Evolutionary conservation across 345 rosid genomes (phyloP), one percentile per base, ranked within the genome.

Genomic region (Gynandropsis gynandra): DNA sequence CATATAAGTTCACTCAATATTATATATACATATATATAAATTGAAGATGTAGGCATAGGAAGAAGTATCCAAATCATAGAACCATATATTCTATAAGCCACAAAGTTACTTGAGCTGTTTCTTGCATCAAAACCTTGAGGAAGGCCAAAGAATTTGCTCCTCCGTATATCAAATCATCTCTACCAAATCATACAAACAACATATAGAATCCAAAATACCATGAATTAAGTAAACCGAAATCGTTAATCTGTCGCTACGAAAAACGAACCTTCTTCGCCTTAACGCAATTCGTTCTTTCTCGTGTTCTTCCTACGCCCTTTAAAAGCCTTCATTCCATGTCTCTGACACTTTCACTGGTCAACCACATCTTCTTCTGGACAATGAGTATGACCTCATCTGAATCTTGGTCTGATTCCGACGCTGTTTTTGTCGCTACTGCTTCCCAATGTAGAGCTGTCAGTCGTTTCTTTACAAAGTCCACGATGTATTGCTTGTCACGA

Each of bases 371-470:
- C 79, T 88, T 88, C 52, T 80, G 90, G 53, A 79, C 36, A 40
- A 84, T 33, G 43, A 84, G 43, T 24, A 84, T 71, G 0, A 63
- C 48, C 4, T 80, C 81, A 1, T 80, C 86, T 13, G 73, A 78
- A 4, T 77, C 87, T 42, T 63, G 65, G 8, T 81, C 82, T 1
- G 75, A 63, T n/a, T 80, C 89, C 5, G 66, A 44, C 38, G 59
- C 54, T 12, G 63, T 16, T 49, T 73, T 67, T 1, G 72, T 68
- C 32, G 77, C 82, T 45, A 88, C 81, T 5, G 68, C 76, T 46
- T 88, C 95, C 97, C 95, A 88, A 50, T 85, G 90, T 61, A 88
- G 56, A 15, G 92, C 92, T 33, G 52, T 36, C 16, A 82, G 48
- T 60, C 80, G 75, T 75, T 76, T 81, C 81, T 74, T 82, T 49